Base-by-base conservation (phyloP, 345 rosid genomes). In the Odontarrhena argentea region DNA sequence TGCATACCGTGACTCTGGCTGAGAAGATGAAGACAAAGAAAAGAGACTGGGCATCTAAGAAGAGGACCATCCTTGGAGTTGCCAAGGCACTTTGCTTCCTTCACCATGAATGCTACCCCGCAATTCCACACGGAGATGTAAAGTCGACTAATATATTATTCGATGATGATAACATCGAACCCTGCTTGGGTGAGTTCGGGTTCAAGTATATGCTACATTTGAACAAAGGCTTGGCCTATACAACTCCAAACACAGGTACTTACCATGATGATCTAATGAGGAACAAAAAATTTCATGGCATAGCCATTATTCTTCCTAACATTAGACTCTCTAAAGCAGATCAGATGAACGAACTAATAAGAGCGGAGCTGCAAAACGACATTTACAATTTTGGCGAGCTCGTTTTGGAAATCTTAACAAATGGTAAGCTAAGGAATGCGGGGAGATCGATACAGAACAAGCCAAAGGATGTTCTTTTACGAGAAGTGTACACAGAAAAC, bases 71-170 rank as follows among this genome's bases (percentile, higher is more conserved):
- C 14, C 74, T n/a, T 60, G 92, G 94, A 56, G 77, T 93, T 72
- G 97, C 96, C 1, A 86, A 81, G 55, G 98, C 92, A 50, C 87
- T 90, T 30, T 66, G 77, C 71, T 93, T 85, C 79, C 96, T 93
- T 80, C 98, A 93, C 81, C 91, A 88, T 72, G 97, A 90, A 34
- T 90, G 95, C 18, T 77, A 74, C 57, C 98, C 98, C 61, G 80
- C 94, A 40, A 83, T 93, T 51, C 87, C 96, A 4, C 98, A 93
- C 59, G 96, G 97, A 57, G 94, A 88, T 80, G 65, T 93, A 78
- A 88, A 74, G 79, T 82, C 84, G 8, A 75, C 76, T 60, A 93
- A 79, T 47, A 47, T 93, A 41, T 67, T 84, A 45, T 86, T 90
- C 7, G 87, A 80, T 13, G 89, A 88, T 5, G 84, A 85, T 61